Evolutionary conservation across 805 yeast species (phyloP), one percentile per base, ranked within the genome.

Genomic region (Saturnispora diversa): DNA sequence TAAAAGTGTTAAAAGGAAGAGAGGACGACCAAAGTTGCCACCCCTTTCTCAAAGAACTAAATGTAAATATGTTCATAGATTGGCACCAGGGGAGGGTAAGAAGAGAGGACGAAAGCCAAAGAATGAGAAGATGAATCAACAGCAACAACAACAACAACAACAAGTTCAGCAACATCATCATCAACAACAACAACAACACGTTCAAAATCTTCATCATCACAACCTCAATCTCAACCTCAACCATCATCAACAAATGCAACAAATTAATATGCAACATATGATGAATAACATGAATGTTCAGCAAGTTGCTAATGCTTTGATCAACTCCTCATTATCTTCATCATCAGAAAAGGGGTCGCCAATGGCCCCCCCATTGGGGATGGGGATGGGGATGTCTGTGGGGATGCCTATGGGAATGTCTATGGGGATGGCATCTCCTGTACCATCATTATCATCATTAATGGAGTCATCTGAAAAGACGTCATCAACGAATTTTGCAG

Each of bases 1-100:
- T 27, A 31, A 16, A 10, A 31, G 6, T 20, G 34, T 6, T 28
- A 12, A 29, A 12, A 40, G 54, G 32, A 53, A 50, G 24, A 45
- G 60, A 33, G 60, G 60, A 24, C 47, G 60, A 44, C 62, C 60
- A 10, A 50, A 48, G 40, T 37, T 56, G 13, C 58, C 60, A 8
- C 59, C 60, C 9, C 46, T 53, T 13, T 53, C 49, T 25, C 48
- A 42, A 15, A 45, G 58, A 35, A 48, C 47, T 39, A 53, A 54
- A 37, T 52, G 55, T 6, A 49, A 50, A 35, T 53, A 53, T 28
- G 47, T 39, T 28, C 42, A 39, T 21, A 13, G 42, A 9, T 17
- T 39, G 17, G 42, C 42, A 13, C 42, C 42, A 3, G 42, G 42
- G 10, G 27, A 39, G 15, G 42, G 42, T 6, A 39, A 43, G 22